Evolutionary conservation across 192 early-diverging fungal genomes (phyloP).

Genomic region (Backusella morwellensis): DNA sequence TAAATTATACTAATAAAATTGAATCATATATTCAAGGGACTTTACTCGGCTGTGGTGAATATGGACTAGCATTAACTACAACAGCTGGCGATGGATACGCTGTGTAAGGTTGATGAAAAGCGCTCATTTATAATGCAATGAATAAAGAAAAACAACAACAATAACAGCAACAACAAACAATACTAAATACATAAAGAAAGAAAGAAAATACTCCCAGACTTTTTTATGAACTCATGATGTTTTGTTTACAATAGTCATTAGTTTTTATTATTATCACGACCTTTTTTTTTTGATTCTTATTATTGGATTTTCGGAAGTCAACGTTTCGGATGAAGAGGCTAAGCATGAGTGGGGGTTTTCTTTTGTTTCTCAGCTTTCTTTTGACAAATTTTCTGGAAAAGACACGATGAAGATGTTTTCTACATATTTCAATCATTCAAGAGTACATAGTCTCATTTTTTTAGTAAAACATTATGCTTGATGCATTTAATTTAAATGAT

Average conservation of each 20-base stretch:
- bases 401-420: neutral
- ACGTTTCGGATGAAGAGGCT: neutral
- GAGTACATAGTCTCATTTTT: neutral
- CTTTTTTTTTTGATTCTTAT: neutral
- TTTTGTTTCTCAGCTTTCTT: neutral
- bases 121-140: neutral
- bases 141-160: neutral
- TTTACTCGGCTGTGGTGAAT: neutral
- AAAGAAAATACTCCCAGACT: neutral
- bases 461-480: neutral
- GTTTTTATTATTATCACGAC: neutral
- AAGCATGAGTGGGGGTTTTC: neutral
- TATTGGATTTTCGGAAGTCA: neutral
- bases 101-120: neutral
- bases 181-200: neutral
- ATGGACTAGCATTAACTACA: neutral
- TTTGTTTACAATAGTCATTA: constrained; percentile 1
- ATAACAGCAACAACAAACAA: neutral
- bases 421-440: neutral
- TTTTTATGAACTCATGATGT: neutral
- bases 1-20: neutral
- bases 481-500: neutral
- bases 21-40: neutral
- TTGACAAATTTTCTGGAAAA: neutral
- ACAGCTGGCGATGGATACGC: neutral